These are phyloP conservation scores for Pterocarpus santalinus DNA, from an alignment of 306 rosid genomes.

Conservation along the genomic window DNA sequence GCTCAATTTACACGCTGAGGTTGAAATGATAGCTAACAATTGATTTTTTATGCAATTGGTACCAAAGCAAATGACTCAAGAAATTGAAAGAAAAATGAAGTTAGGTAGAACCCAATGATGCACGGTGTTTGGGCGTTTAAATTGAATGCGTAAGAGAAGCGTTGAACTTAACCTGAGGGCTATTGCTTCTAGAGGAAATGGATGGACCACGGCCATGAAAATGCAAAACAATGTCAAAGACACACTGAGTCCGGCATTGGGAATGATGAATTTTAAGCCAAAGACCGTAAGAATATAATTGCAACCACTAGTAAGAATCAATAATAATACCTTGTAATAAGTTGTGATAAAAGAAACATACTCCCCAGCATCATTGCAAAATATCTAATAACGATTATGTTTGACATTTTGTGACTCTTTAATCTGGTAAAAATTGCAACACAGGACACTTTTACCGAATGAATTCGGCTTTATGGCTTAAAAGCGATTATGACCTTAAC, in stretches of 20 bases:
- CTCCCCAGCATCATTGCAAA: slow-evolving; percentile 49
- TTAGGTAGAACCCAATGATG: slow-evolving; percentile 54
- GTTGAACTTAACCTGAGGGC: slow-evolving; percentile 48
- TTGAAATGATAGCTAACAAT: slow-evolving; percentile 43
- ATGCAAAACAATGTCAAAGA: slow-evolving; percentile 16
- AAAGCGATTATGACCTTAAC: slow-evolving; percentile 50
- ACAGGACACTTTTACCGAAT: slow-evolving; percentile 38
- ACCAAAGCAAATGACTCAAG: slow-evolving; percentile 34
- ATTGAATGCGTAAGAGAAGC: slow-evolving; percentile 42
- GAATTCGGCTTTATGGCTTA: slow-evolving; percentile 46
- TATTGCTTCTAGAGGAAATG: slow-evolving; percentile 48
- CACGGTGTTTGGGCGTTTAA: slow-evolving; percentile 44
- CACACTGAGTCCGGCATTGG: slow-evolving; percentile 26
- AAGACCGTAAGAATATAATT: slow-evolving; percentile 41
- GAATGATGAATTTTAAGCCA: slow-evolving; percentile 51
- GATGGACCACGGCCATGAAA: slow-evolving; percentile 43
- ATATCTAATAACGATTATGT: slow-evolving; percentile 47
- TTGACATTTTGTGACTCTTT: slow-evolving; percentile 53
- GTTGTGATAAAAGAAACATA: slow-evolving; percentile 36
- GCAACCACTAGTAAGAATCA: slow-evolving; percentile 39
- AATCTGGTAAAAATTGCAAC: slow-evolving; percentile 33
- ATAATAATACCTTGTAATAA: slow-evolving; percentile 20
- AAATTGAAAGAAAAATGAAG: slow-evolving; percentile 43
- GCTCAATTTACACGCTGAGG: slow-evolving; percentile 36
- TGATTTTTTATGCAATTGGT: slow-evolving; percentile 41